Percentiles rank a stretch among this genome's conserved stretches.
phyloP scores from a whole-genome alignment of 1,284 basidiomycete genomes.

The Cryptococcus depauperatus region DNA sequence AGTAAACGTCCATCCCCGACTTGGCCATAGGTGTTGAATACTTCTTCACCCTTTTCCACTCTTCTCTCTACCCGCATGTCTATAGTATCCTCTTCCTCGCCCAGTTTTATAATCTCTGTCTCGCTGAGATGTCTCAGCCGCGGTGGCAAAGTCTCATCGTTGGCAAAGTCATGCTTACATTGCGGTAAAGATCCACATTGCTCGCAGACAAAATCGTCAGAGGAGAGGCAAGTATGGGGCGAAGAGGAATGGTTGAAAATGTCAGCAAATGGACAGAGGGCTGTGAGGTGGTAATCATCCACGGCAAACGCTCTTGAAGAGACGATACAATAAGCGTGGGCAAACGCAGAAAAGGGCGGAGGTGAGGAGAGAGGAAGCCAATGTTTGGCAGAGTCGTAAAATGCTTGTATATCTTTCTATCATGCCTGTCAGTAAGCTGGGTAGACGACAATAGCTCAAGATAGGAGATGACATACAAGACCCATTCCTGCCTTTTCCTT shows the following conservation, averaged over 20 bases:
- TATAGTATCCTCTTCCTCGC: constrained; percentile 25
- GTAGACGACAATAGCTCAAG: too few relatives aligned
- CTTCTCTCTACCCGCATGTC: constrained; percentile 38
- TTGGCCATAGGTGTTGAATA: constrained; percentile 79
- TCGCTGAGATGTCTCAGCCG: constrained; percentile 27
- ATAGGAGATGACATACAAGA: too few relatives aligned
- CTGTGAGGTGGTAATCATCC: constrained; percentile 72
- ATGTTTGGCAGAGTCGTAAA: constrained; percentile 20
- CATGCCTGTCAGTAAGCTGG: too few relatives aligned
- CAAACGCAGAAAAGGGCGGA: constrained; percentile 52
- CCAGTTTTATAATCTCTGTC: constrained; percentile 7
- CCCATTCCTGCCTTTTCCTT: constrained; percentile 30
- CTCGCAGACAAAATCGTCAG: constrained; percentile 74
- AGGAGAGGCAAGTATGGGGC: constrained; percentile 48
- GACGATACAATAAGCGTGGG: constrained; percentile 68
- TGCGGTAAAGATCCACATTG: constrained; percentile 64
- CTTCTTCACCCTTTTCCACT: constrained; percentile 50
- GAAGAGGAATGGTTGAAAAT: constrained; percentile 68
- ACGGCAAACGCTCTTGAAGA: constrained; percentile 80
- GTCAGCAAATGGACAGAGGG: constrained; percentile 85
- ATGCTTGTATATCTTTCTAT: constrained; percentile 27
- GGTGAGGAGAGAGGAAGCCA: constrained; percentile 25
- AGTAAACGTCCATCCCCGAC: constrained; percentile 64
- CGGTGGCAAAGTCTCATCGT: constrained; percentile 6
- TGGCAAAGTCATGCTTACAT: constrained; percentile 53